Conservation (phyloP, 768 basidiomycete genomes). For the Mycena filopes region DNA sequence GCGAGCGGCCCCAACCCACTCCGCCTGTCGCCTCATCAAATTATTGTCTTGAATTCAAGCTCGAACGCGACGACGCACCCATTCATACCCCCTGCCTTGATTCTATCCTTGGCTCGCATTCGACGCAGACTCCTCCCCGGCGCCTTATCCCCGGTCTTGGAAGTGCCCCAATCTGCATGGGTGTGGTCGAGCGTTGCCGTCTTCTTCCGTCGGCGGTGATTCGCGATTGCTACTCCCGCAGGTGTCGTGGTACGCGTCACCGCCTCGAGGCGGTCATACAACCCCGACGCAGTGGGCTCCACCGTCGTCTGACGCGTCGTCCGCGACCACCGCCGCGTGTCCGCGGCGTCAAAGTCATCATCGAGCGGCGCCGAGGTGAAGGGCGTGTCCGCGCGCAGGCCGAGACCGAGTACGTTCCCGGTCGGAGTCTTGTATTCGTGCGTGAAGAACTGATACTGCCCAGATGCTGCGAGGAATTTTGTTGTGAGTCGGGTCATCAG, state of each 20-base stretch:
- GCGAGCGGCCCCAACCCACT: conserved; percentile 38
- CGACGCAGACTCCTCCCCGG: conserved; percentile 9
- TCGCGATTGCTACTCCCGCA: neutral
- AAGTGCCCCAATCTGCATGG: neutral
- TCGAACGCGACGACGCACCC: conserved; percentile 6
- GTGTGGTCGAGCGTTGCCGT: neutral
- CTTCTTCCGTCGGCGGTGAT: conserved; percentile 6
- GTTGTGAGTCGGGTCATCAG: conserved; percentile 6
- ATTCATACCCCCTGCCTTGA: conserved; percentile 12
- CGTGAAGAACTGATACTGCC: conserved; percentile 53
- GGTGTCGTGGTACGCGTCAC: conserved; percentile 18
- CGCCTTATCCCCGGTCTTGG: neutral
- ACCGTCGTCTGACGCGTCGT: conserved; percentile 23
- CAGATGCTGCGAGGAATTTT: conserved; percentile 42
- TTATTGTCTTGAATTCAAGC: neutral
- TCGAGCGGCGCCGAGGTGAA: conserved; percentile 51
- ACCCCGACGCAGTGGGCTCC: conserved; percentile 3
- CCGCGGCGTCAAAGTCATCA: conserved; percentile 55
- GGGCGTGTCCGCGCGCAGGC: conserved; percentile 50
- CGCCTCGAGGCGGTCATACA: conserved; percentile 26
- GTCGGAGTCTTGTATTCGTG: conserved; percentile 46
- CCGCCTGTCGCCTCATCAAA: neutral
- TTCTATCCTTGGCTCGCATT: conserved; percentile 14
- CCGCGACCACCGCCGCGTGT: conserved; percentile 35
- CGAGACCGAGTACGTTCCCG: too few species aligned